phyloP scores from a whole-genome alignment of 495 filamentous ascomycete genomes.

The Penicillium atrosanguineum region DNA sequence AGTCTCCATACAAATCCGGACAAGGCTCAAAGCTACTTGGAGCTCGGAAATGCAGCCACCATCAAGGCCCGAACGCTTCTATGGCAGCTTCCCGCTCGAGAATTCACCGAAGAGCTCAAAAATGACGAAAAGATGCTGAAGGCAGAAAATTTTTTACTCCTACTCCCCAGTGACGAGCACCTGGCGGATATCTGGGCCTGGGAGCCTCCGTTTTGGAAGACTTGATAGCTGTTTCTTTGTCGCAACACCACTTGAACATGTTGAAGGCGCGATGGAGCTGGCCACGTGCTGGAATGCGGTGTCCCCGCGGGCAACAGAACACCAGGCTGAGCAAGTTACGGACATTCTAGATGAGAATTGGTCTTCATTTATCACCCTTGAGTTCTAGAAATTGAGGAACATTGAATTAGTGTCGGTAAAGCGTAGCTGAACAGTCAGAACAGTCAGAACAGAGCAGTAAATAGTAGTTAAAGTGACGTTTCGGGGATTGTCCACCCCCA shows the following conservation, averaged over 20 bases:
- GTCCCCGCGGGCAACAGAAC: conserved; percentile 55
- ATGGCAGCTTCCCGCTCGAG: not conserved
- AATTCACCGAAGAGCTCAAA: conserved; percentile 4
- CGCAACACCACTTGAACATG: conserved; percentile 62
- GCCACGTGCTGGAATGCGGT: conserved; percentile 64
- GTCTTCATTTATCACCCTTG: not conserved
- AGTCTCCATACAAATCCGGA: conserved; percentile 23
- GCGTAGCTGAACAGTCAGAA: no score
- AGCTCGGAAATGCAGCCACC: not conserved
- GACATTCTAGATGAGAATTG: not conserved
- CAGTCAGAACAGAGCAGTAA: no score
- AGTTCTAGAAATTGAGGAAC: not conserved
- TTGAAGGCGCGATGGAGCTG: conserved; percentile 64
- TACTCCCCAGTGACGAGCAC: conserved; percentile 4
- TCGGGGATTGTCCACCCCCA: conserved; percentile 15
- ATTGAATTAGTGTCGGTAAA: not conserved
- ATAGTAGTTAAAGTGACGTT: conserved; percentile 15
- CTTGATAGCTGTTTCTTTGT: conserved; percentile 1
- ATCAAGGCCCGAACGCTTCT: not conserved
- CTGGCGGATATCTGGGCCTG: conserved; percentile 27
- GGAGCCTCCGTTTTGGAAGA: conserved; percentile 48
- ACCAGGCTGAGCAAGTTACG: conserved; percentile 27
- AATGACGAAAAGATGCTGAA: not conserved
- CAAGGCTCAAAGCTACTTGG: not conserved
- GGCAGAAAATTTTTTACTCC: not conserved